A percentile compares a stretch with the other conserved stretches of the same genome.
Evolutionary conservation across 345 rosid species (phyloP).

Genomic region (Melaleuca quinquenervia): DNA sequence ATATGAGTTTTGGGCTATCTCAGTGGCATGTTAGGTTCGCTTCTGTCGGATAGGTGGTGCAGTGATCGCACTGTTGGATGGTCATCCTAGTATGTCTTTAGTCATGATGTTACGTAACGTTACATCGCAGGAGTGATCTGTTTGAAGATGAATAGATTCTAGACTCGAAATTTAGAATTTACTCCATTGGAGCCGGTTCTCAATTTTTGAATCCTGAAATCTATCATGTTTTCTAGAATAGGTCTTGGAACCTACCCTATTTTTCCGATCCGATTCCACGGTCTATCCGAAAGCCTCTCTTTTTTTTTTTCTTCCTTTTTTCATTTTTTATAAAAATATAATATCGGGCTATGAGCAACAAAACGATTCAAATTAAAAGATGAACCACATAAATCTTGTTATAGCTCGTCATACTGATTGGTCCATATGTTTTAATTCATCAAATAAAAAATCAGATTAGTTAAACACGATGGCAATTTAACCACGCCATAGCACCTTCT

Average conservation of each 20-base stretch:
- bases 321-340: not conserved
- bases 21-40: not conserved
- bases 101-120: not conserved
- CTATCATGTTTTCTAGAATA: too few species aligned
- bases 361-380: not conserved
- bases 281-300: rapidly evolving
- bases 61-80: not conserved
- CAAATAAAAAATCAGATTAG: too few species aligned
- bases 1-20: not conserved
- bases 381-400: too few species aligned
- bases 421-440: too few species aligned
- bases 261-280: not conserved
- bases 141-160: not conserved
- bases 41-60: not conserved
- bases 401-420: too few species aligned
- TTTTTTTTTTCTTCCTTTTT: not conserved
- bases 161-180: not conserved
- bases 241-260: not conserved
- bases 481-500: too few species aligned
- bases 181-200: not conserved
- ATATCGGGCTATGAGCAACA: not conserved
- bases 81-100: not conserved
- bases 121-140: rapidly evolving
- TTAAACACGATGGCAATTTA: too few species aligned
- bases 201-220: not conserved